Percentiles rank a stretch among this genome's conserved stretches.
phyloP scores from a whole-genome alignment of 768 basidiomycete species.

The Tephrocybe rancida region DNA sequence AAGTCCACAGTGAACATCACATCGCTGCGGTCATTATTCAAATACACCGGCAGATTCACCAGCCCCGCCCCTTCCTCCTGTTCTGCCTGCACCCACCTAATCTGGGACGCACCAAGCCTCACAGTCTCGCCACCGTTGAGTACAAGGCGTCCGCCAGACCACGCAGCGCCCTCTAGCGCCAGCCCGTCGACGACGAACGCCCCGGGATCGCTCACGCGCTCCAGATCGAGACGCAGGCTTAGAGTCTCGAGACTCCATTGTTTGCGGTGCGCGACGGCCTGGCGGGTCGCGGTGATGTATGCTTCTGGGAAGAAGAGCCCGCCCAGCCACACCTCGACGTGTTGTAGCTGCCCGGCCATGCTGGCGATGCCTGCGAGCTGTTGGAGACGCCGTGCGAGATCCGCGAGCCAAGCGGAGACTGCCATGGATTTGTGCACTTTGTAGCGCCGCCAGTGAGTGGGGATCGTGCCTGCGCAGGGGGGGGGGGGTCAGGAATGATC shows the following conservation, averaged over 20 bases:
- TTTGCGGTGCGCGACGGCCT: conserved; percentile 92
- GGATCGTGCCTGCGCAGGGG: conserved; percentile 80
- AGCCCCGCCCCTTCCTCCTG: conserved; percentile 38
- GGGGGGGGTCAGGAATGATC: not conserved
- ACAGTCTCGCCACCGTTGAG: conserved; percentile 87
- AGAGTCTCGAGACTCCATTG: conserved; percentile 93
- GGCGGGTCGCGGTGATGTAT: conserved; percentile 93
- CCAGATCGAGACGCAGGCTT: conserved; percentile 78
- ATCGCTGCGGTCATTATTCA: conserved; percentile 87
- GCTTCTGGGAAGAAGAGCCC: conserved; percentile 97
- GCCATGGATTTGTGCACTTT: conserved; percentile 84
- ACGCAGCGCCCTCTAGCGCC: conserved; percentile 84
- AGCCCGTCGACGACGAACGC: conserved; percentile 90
- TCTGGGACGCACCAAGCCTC: conserved; percentile 76
- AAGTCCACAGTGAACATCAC: conserved; percentile 90
- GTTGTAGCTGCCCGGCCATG: conserved; percentile 55
- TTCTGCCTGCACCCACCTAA: conserved; percentile 79
- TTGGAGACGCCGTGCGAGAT: conserved; percentile 77
- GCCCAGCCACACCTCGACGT: conserved; percentile 89
- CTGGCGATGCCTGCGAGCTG: conserved; percentile 78
- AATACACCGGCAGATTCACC: conserved; percentile 89
- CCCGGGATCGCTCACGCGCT: conserved; percentile 72
- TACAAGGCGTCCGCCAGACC: conserved; percentile 67
- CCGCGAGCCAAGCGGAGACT: conserved; percentile 83
- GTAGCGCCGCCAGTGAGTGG: conserved; percentile 86